phyloP scores from a whole-genome alignment of 2,329 filamentous ascomycete species.

The Cryphonectria carpinicola region DNA sequence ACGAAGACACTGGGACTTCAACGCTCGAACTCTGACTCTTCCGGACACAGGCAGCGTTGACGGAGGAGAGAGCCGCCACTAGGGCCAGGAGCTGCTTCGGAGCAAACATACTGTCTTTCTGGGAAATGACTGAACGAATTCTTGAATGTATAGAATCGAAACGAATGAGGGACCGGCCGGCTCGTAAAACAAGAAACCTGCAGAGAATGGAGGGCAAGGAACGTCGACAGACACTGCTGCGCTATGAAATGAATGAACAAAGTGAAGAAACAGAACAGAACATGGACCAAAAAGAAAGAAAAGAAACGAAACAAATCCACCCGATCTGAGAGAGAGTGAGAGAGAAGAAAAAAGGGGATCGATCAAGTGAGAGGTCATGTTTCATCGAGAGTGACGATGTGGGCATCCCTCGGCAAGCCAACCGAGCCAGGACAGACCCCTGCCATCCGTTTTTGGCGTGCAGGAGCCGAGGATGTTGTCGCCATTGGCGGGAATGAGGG shows the following conservation, averaged over 20 bases:
- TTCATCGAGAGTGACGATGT: conserved; percentile 11
- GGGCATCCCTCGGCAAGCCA: conserved; percentile 3
- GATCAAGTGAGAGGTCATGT: not conserved
- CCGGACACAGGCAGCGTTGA: conserved; percentile 25
- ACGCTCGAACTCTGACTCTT: conserved; percentile 8
- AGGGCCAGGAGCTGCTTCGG: conserved; percentile 20
- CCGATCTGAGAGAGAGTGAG: not conserved
- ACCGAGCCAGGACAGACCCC: not conserved
- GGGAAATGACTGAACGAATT: not conserved
- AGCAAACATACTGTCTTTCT: conserved; percentile 23
- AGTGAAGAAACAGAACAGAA: conserved; percentile 9
- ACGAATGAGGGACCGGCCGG: conserved; percentile 13
- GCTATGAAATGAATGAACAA: conserved; percentile 5
- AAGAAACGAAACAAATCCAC: conserved; percentile 11
- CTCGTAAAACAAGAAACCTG: not conserved
- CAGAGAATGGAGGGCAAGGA: conserved; percentile 13
- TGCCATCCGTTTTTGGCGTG: not conserved
- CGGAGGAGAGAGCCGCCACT: conserved; percentile 15
- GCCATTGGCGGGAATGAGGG: conserved; percentile 20
- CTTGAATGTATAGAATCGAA: not conserved
- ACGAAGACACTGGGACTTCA: not conserved
- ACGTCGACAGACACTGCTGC: conserved; percentile 18
- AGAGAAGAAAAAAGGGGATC: not conserved
- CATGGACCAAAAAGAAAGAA: not conserved
- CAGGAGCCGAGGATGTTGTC: not conserved